Conservation (phyloP, 441 rosid species). For the Populus hybrid region DNA sequence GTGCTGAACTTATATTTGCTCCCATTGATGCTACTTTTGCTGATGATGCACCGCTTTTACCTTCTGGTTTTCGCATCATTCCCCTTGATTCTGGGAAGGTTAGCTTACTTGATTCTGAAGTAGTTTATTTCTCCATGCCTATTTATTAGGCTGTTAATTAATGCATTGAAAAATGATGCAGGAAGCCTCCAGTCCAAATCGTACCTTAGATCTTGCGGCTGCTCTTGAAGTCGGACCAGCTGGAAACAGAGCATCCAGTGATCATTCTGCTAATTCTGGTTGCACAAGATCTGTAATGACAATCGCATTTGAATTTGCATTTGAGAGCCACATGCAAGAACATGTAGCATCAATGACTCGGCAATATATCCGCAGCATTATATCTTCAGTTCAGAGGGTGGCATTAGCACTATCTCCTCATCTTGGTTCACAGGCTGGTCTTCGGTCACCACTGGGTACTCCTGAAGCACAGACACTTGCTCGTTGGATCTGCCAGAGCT, state of each 20-base stretch:
- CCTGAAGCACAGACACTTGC: no score
- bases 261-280: slow-evolving; percentile 52
- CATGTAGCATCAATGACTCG: slow-evolving; percentile 95
- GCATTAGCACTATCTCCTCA: slow-evolving; percentile 95
- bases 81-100: slow-evolving; percentile 97
- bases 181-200: slow-evolving; percentile 96
- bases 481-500: slow-evolving; percentile 96
- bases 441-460: slow-evolving; percentile 85
- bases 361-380: slow-evolving; percentile 87
- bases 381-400: slow-evolving; percentile 94
- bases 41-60: slow-evolving; percentile 95
- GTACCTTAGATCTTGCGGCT: slow-evolving; percentile 95
- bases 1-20: slow-evolving; percentile 96
- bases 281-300: slow-evolving; percentile 95
- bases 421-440: slow-evolving; percentile 81
- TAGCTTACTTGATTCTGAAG: slow-evolving; percentile 6
- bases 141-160: slow-evolving; percentile 12
- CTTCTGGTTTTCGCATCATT: slow-evolving; percentile 97
- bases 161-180: slow-evolving; percentile 31
- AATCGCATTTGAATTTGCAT: slow-evolving; percentile 93
- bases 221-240: slow-evolving; percentile 82
- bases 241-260: slow-evolving; percentile 64
- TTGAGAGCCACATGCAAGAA: slow-evolving; percentile 97
- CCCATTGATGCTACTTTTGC: slow-evolving; percentile 93
- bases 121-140: not conserved